Percentiles rank a stretch among this genome's conserved stretches.
These are phyloP conservation scores for Astrothelium subdiscretum DNA, from an alignment of 495 filamentous ascomycete species.

Conservation along the genomic window DNA sequence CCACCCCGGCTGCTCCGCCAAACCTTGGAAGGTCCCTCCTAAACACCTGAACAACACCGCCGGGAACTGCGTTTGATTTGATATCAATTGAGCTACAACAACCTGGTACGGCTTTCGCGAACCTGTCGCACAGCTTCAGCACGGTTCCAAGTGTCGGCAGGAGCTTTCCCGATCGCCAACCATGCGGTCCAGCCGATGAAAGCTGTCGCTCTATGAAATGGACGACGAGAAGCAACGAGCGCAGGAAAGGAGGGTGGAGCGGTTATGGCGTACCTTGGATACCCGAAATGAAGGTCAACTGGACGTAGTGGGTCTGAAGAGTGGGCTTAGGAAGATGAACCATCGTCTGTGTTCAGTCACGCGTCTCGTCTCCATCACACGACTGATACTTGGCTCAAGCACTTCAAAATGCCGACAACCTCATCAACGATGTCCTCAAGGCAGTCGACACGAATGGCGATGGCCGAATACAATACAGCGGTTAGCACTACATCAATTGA, in stretches of 20 bases:
- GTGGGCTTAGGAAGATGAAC: constrained; percentile 76
- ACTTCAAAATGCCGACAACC: constrained; percentile 83
- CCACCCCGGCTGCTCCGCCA: no score
- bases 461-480: constrained; percentile 79
- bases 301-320: constrained; percentile 70
- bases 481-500: constrained; percentile 33
- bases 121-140: not conserved
- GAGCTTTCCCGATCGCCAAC: not conserved
- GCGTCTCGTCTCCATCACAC: constrained; percentile 22
- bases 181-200: not conserved
- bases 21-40: no score
- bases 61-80: not conserved
- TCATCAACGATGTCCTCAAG: constrained; percentile 67
- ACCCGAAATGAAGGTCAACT: constrained; percentile 62
- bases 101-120: not conserved
- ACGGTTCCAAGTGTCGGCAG: not conserved
- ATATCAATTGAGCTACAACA: not conserved
- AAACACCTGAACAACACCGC: no score
- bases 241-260: constrained; percentile 63
- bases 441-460: constrained; percentile 78
- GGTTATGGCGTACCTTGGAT: constrained; percentile 72
- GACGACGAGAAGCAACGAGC: constrained; percentile 40
- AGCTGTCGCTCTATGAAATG: constrained; percentile 15
- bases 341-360: constrained; percentile 58
- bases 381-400: constrained; percentile 39